Evolutionary conservation across 805 yeast genomes (phyloP).

Genomic region (Yarrowia bubula): DNA sequence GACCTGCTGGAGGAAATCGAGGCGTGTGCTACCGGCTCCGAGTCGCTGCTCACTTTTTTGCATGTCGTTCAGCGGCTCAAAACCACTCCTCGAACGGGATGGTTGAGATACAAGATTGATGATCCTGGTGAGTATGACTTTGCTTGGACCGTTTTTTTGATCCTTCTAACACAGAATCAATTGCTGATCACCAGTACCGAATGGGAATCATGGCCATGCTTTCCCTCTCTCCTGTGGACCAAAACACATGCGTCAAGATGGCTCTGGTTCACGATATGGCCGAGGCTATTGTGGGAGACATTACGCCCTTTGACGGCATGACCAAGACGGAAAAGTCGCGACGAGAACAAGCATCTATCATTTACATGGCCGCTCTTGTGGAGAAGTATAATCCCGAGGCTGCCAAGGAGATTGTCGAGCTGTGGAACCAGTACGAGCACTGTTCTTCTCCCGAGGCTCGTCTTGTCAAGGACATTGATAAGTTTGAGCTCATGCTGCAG

Average conservation of each 20-base stretch:
- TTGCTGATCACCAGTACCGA: slow-evolving; percentile 94
- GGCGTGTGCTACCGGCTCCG: background rate
- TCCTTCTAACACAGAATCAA: slow-evolving; percentile 46
- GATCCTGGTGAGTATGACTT: slow-evolving; percentile 44
- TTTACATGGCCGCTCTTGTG: slow-evolving; percentile 60
- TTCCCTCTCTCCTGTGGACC: slow-evolving; percentile 53
- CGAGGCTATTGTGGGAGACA: slow-evolving; percentile 90
- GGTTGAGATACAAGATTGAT: slow-evolving; percentile 69
- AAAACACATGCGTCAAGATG: slow-evolving; percentile 73
- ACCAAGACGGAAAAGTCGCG: slow-evolving; percentile 78
- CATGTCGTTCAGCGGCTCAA: slow-evolving; percentile 73
- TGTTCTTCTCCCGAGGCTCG: slow-evolving; percentile 78
- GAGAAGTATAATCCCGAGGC: slow-evolving; percentile 61
- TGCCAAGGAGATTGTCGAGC: slow-evolving; percentile 61
- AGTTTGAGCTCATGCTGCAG: slow-evolving; percentile 69
- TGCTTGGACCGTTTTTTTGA: background rate
- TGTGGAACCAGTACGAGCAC: slow-evolving; percentile 89
- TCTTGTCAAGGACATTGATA: slow-evolving; percentile 91
- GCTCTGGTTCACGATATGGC: slow-evolving; percentile 93
- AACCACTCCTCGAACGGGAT: slow-evolving; percentile 84
- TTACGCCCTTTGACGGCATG: slow-evolving; percentile 76
- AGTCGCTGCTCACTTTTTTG: slow-evolving; percentile 47
- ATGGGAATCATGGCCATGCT: slow-evolving; percentile 82
- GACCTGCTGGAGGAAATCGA: slow-evolving; percentile 4
- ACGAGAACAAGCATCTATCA: slow-evolving; percentile 71